Conservation (phyloP, 2,329 filamentous ascomycete genomes). For the Pseudopithomyces chartarum region DNA sequence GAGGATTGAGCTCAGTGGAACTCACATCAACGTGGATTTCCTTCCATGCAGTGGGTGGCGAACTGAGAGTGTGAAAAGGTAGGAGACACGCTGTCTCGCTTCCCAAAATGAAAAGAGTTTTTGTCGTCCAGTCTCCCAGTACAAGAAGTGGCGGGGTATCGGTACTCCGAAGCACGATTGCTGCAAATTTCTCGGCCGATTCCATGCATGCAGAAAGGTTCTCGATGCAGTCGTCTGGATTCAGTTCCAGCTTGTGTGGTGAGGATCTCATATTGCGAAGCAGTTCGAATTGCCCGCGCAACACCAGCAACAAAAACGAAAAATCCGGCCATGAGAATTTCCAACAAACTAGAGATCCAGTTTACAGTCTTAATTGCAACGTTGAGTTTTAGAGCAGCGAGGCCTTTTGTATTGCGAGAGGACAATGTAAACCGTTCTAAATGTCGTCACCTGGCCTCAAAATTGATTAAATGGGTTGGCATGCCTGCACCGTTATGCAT, state of each 20-base stretch:
- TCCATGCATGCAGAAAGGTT: too few species aligned
- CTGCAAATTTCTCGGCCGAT: neutral
- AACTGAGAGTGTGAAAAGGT: neutral
- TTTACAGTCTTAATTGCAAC: too few species aligned
- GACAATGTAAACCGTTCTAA: too few species aligned
- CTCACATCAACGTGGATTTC: neutral
- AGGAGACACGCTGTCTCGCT: neutral
- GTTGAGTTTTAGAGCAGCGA: too few species aligned
- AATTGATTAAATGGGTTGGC: constrained; percentile 16
- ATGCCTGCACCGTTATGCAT: constrained; percentile 18
- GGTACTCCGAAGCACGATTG: neutral
- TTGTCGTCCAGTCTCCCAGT: neutral
- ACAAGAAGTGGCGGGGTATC: neutral
- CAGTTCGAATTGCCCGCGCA: too few species aligned
- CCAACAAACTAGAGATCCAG: too few species aligned
- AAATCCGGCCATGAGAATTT: too few species aligned
- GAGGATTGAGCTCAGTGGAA: neutral
- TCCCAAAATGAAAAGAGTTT: neutral
- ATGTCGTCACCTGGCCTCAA: neutral
- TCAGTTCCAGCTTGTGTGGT: too few species aligned
- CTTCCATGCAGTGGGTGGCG: neutral
- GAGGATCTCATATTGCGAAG: too few species aligned
- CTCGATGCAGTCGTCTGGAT: too few species aligned
- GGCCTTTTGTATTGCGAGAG: too few species aligned
- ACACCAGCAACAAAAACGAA: too few species aligned